Percentiles rank a stretch among this genome's conserved stretches.
Conservation (phyloP, 305 asterid species). For the Fraxinus velutina region DNA sequence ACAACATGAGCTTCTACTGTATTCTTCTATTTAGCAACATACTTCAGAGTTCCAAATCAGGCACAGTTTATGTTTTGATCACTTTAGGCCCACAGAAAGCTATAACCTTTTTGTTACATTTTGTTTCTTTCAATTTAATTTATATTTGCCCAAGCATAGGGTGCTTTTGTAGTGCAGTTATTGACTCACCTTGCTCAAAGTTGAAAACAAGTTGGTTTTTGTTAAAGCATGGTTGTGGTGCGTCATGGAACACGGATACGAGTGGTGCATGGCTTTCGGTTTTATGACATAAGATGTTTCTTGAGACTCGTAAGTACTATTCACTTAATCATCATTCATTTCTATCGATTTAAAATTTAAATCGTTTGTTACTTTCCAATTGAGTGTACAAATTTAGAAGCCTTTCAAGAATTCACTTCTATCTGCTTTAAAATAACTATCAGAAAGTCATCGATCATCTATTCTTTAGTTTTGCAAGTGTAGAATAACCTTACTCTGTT, state of each 20-base stretch:
- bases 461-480: background rate
- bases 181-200: background rate
- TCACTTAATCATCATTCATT: background rate
- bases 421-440: background rate
- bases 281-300: background rate
- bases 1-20: background rate
- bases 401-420: background rate
- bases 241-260: background rate
- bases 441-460: background rate
- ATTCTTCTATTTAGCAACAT: background rate
- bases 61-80: background rate
- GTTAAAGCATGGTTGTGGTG: background rate
- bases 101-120: background rate
- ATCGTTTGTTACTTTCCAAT: background rate
- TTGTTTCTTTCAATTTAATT: background rate
- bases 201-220: background rate
- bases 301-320: background rate
- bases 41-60: background rate
- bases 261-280: background rate
- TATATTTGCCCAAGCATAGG: background rate
- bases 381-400: background rate
- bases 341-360: background rate
- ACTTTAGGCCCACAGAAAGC: background rate
- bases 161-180: background rate
- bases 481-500: background rate